phyloP scores from a whole-genome alignment of 1,284 basidiomycete species.

The Apiotrichum sp. region DNA sequence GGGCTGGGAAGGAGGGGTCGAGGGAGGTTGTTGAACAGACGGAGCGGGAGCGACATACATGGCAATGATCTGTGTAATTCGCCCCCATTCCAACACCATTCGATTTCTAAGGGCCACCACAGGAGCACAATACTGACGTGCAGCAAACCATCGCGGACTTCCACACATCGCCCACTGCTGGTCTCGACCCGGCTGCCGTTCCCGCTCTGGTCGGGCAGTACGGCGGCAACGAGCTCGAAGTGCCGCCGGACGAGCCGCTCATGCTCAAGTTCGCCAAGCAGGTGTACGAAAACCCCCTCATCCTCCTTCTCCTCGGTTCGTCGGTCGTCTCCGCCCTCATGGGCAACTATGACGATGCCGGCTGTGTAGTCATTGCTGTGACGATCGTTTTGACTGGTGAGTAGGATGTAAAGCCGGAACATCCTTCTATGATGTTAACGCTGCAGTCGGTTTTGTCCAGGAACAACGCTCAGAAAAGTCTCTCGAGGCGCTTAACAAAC shows the following conservation, averaged over 20 bases:
- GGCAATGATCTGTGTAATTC: no score
- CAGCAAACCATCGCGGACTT: slow-evolving; percentile 46
- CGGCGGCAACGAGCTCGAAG: slow-evolving; percentile 91
- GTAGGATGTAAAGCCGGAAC: slow-evolving; percentile 21
- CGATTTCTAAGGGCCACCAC: not conserved
- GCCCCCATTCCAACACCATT: no score
- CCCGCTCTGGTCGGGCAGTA: slow-evolving; percentile 61
- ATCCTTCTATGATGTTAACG: slow-evolving; percentile 3
- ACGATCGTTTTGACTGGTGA: slow-evolving; percentile 84
- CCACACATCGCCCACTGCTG: slow-evolving; percentile 59
- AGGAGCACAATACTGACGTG: not conserved
- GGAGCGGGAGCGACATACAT: no score
- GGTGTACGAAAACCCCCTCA: slow-evolving; percentile 89
- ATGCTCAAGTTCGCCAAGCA: slow-evolving; percentile 78
- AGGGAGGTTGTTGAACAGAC: no score
- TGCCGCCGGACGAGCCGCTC: slow-evolving; percentile 71
- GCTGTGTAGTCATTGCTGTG: slow-evolving; percentile 90
- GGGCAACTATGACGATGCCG: slow-evolving; percentile 89
- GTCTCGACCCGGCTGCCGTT: slow-evolving; percentile 61
- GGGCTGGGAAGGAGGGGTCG: not conserved
- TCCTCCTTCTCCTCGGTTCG: slow-evolving; percentile 79
- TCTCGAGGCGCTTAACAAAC: slow-evolving; percentile 88
- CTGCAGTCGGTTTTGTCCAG: slow-evolving; percentile 85
- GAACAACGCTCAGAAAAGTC: slow-evolving; percentile 92
- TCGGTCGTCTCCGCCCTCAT: slow-evolving; percentile 80